Evolutionary conservation across 139 green algal species (phyloP).

Genomic region (Dunaliella sp.): DNA sequence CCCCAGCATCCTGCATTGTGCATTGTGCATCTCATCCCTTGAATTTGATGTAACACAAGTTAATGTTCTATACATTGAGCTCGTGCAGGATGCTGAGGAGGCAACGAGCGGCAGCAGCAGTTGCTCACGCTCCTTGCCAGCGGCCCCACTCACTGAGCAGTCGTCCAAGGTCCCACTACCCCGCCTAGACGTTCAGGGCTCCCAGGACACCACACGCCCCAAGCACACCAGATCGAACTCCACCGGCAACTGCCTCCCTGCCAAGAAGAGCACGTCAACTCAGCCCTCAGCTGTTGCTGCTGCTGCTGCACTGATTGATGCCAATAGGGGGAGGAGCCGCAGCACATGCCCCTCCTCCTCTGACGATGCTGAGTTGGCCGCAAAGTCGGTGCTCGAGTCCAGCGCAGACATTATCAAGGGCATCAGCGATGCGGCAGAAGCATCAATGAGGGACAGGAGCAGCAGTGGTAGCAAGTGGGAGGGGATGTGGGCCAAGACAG

Average conservation of each 20-base stretch:
- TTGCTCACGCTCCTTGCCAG: too few species aligned
- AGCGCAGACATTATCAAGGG: neutral
- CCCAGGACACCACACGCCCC: neutral
- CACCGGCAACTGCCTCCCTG: neutral
- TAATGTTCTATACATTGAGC: too few species aligned
- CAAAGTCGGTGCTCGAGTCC: neutral
- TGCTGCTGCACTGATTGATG: neutral
- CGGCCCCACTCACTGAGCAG: too few species aligned
- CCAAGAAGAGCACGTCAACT: neutral
- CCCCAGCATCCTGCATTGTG: too few species aligned
- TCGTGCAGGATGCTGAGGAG: too few species aligned
- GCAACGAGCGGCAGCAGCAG: neutral
- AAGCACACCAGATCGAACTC: neutral
- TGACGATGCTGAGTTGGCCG: too few species aligned
- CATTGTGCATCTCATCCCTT: too few species aligned
- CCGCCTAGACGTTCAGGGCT: neutral
- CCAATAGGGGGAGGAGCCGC: neutral
- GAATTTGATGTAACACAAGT: too few species aligned
- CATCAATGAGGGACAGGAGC: constrained; percentile 9
- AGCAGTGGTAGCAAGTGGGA: constrained; percentile 8
- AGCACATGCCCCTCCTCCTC: neutral
- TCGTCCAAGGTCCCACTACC: neutral
- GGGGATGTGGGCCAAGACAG: neutral
- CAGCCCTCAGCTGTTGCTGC: neutral
- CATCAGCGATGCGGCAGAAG: constrained; percentile 12